Evolutionary conservation across 2,329 filamentous ascomycete genomes (phyloP), one percentile per base, ranked within the genome.

Genomic region (Fusarium miscanthi): DNA sequence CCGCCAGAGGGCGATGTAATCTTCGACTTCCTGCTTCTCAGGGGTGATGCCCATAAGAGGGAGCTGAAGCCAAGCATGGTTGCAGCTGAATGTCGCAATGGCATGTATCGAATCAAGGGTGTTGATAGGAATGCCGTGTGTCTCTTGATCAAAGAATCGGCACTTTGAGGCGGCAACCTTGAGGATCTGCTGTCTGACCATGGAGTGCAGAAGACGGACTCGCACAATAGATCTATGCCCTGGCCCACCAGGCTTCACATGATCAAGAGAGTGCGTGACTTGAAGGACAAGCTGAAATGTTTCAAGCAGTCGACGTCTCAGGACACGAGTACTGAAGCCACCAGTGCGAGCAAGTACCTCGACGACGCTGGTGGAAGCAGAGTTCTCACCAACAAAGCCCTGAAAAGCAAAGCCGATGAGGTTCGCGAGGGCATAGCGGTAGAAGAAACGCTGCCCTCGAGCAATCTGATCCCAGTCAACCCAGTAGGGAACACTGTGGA

Each of bases 391-490:
- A 4, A 83, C 60, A 21, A 83, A 80, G 8, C 81, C 81, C 45
- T 82, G 81, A 13, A 83, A 75, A 2, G 80, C 79, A 38, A 83
- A 80, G 2, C 82, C 90, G 25, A 88, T 90, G 49, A 92, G 76
- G 45, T 87, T 88, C 2, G 90, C 88, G 1, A 87, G 85, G 4
- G 88, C 89, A 76, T 92, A 92, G 10, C 91, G 86, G 76, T 92
- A 93, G 88, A 92, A 81, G 66, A 82, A 79, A 21, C 90, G 86
- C 74, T 92, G 91, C 0, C 90, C 90, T 72, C 91, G 83, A 60
- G 85, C 82, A 31, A 92, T 88, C 74, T 92, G 90, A 2, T 84
- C 85, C 91, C 91, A 93, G 69, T 92, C 87, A 0, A 92, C 90
- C 90, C 90, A 92, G 0, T 85, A 83, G 0, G 91, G 90, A 7